These are phyloP conservation scores for Fragaria nilgerrensis DNA, from an alignment of 306 rosid species.

Conservation along the genomic window DNA sequence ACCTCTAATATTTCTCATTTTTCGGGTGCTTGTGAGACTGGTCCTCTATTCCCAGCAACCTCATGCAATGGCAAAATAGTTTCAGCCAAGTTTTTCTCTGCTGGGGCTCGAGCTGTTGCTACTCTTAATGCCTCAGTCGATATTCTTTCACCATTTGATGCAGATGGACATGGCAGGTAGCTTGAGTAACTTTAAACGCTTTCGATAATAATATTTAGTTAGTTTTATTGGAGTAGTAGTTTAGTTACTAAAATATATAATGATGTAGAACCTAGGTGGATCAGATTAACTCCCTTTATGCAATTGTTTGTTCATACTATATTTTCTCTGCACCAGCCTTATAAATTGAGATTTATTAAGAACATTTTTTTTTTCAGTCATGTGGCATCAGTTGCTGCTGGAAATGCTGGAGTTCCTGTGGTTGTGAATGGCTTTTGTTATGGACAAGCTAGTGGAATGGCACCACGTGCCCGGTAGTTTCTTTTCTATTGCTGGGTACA, in stretches of 20 bases:
- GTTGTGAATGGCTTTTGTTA: constrained; percentile 59
- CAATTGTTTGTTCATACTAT: not conserved
- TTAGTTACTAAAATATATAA: not conserved
- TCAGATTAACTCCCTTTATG: not conserved
- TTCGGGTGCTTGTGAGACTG: constrained; percentile 52
- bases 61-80: constrained; percentile 77
- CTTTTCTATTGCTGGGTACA: not conserved
- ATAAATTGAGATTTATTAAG: not conserved
- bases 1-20: constrained; percentile 41
- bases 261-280: not conserved
- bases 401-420: constrained; percentile 77
- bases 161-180: constrained; percentile 92
- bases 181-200: not conserved
- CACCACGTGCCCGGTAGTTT: constrained; percentile 70
- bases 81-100: constrained; percentile 65
- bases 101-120: constrained; percentile 68
- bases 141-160: constrained; percentile 83
- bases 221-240: not conserved
- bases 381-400: constrained; percentile 83
- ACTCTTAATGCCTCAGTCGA: constrained; percentile 63
- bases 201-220: not conserved
- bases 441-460: constrained; percentile 84
- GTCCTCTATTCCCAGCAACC: constrained; percentile 52
- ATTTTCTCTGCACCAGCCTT: not conserved
- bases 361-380: constrained; percentile 47